phyloP scores from a whole-genome alignment of 306 rosid genomes.

The Vachellia collinsii region DNA sequence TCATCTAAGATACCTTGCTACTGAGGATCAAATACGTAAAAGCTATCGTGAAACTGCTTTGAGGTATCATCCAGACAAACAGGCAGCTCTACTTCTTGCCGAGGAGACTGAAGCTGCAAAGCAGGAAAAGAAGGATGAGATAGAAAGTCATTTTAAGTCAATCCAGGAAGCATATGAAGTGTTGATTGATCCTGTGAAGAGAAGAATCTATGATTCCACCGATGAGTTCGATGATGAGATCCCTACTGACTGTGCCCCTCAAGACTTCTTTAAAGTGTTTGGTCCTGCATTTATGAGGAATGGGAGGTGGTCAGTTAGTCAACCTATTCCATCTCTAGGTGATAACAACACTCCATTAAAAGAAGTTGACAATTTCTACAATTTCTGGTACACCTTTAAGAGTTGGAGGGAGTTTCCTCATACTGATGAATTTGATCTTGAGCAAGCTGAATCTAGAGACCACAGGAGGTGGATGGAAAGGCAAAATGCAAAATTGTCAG shows the following conservation, averaged over 20 bases:
- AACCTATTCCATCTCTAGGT: conserved; percentile 81
- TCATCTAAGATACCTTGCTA: conserved; percentile 92
- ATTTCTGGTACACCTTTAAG: conserved; percentile 89
- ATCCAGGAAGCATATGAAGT: conserved; percentile 93
- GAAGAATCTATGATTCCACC: conserved; percentile 94
- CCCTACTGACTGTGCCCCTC: conserved; percentile 93
- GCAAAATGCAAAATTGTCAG: conserved; percentile 89
- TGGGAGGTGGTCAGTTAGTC: conserved; percentile 91
- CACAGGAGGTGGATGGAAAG: conserved; percentile 99
- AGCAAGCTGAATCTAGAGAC: conserved; percentile 97
- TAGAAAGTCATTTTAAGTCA: conserved; percentile 85
- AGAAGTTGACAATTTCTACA: conserved; percentile 81
- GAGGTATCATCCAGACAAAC: conserved; percentile 97
- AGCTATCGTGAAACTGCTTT: conserved; percentile 93
- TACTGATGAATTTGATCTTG: conserved; percentile 90
- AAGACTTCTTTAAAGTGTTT: conserved; percentile 92
- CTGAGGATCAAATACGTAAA: conserved; percentile 91
- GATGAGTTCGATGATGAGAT: conserved; percentile 98
- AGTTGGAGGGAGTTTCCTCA: conserved; percentile 99
- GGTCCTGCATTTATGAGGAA: conserved; percentile 97
- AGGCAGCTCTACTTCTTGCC: conserved; percentile 82
- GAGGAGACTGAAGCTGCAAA: conserved; percentile 86
- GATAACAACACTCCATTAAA: conserved; percentile 68
- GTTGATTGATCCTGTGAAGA: conserved; percentile 77
- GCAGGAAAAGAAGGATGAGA: conserved; percentile 83